These are phyloP conservation scores for Ilex paraguariensis DNA, from an alignment of 305 asterid genomes.

Conservation along the genomic window DNA sequence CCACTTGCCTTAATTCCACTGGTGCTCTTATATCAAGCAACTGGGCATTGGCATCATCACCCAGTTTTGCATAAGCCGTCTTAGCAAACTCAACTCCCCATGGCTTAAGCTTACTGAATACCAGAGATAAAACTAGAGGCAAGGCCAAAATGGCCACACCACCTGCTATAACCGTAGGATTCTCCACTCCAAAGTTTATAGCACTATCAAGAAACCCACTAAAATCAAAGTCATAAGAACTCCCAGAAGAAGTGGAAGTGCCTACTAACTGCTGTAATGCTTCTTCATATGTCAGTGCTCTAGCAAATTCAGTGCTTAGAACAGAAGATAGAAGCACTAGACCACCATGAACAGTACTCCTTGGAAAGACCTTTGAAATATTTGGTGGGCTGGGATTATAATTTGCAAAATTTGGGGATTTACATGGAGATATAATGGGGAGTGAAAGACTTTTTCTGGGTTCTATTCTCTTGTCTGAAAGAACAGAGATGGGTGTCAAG, in stretches of 20 bases:
- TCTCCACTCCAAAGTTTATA: slow-evolving; percentile 50
- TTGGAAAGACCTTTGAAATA: slow-evolving; percentile 24
- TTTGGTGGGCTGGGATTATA: slow-evolving; percentile 1
- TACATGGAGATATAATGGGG: slow-evolving; percentile 34
- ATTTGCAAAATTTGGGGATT: slow-evolving; percentile 26
- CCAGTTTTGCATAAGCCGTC: slow-evolving; percentile 68
- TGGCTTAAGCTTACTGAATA: slow-evolving; percentile 58
- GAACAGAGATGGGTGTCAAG: slow-evolving; percentile 71
- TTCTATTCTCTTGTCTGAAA: slow-evolving; percentile 49
- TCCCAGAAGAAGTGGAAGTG: slow-evolving; percentile 9
- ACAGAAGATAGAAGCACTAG: slow-evolving; percentile 52
- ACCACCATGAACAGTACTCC: slow-evolving; percentile 37
- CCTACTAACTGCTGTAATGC: slow-evolving; percentile 58
- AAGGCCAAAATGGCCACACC: slow-evolving; percentile 54
- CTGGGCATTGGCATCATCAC: slow-evolving; percentile 59
- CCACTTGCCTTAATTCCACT: slow-evolving; percentile 48
- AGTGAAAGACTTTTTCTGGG: slow-evolving; percentile 36
- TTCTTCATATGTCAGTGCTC: slow-evolving; percentile 81
- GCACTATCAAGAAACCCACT: slow-evolving; percentile 40
- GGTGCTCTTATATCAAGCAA: slow-evolving; percentile 73
- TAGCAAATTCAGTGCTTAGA: slow-evolving; percentile 45
- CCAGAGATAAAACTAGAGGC: slow-evolving; percentile 63
- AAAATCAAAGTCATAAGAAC: slow-evolving; percentile 36
- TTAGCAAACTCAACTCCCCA: slow-evolving; percentile 87
- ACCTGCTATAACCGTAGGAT: slow-evolving; percentile 65